These are phyloP conservation scores for Tieghemiomyces parasiticus DNA, from an alignment of 192 early-diverging fungal species.

Conservation along the genomic window DNA sequence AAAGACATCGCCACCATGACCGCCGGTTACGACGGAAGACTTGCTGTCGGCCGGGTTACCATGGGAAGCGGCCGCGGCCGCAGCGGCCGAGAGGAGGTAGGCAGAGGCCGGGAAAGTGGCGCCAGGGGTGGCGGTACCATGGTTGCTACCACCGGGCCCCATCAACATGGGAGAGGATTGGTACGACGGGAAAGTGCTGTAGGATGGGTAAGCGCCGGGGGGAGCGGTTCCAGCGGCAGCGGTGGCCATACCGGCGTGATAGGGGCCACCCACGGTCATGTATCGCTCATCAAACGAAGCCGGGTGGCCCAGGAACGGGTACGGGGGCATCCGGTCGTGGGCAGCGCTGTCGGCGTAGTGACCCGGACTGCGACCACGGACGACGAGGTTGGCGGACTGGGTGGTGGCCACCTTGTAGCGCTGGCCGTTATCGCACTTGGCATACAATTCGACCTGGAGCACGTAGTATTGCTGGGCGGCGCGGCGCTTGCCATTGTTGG, in stretches of 20 bases:
- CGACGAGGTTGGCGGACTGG: constrained; percentile 71
- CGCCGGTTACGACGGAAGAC: background rate
- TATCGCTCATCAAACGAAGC: constrained; percentile 7
- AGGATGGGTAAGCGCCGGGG: background rate
- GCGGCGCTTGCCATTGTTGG: constrained; percentile 86
- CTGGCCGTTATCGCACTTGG: constrained; percentile 41
- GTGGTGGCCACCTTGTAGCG: constrained; percentile 43
- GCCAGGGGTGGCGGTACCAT: background rate
- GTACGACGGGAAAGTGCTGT: constrained; percentile 8
- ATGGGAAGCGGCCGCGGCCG: background rate
- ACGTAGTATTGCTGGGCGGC: constrained; percentile 92
- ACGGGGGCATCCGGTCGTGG: background rate
- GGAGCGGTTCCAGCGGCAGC: background rate
- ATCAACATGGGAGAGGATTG: constrained; percentile 9
- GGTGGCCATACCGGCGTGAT: constrained; percentile 1
- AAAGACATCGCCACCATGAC: background rate
- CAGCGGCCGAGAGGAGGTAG: background rate
- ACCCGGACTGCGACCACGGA: constrained; percentile 84
- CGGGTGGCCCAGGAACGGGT: constrained; percentile 1
- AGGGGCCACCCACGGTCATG: no score
- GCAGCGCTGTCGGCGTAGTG: constrained; percentile 60
- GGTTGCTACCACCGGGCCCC: background rate
- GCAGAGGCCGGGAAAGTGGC: background rate
- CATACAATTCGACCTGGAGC: constrained; percentile 66
- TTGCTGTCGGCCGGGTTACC: background rate